phyloP scores from a whole-genome alignment of 768 basidiomycete species.

The Rhodosporidiobolus sp. region DNA sequence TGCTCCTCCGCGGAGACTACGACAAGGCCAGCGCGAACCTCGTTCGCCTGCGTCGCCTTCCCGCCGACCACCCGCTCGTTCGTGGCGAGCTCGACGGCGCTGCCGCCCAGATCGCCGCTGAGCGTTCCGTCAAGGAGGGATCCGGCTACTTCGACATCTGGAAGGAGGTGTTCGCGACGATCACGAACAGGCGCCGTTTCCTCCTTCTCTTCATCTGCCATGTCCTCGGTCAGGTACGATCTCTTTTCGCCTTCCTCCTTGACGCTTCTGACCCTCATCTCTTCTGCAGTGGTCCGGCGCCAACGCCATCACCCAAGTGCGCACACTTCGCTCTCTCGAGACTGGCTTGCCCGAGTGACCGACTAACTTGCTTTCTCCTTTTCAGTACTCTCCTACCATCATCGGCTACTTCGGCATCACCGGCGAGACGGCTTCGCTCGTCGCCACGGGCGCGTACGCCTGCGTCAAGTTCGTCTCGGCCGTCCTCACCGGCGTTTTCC shows the following conservation, averaged over 20 bases:
- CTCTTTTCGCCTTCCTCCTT: not conserved
- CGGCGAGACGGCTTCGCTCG: not conserved
- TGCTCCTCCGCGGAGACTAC: slow-evolving; percentile 1
- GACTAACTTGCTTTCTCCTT: no score
- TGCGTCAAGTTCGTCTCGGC: slow-evolving; percentile 10
- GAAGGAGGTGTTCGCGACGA: not conserved
- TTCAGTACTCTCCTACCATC: slow-evolving; percentile 5
- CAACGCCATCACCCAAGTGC: not conserved
- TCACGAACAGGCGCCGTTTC: not conserved
- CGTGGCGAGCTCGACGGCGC: slow-evolving; percentile 7
- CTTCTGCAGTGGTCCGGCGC: not conserved
- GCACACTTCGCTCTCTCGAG: no score
- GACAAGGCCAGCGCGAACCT: slow-evolving; percentile 4
- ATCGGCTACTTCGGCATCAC: slow-evolving; percentile 1
- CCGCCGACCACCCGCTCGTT: slow-evolving; percentile 1
- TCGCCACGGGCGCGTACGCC: slow-evolving; percentile 6
- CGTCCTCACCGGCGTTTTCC: slow-evolving; percentile 2
- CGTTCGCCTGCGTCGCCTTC: slow-evolving; percentile 1
- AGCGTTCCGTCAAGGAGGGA: slow-evolving; percentile 1
- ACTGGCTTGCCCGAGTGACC: no score
- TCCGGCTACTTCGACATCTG: slow-evolving; percentile 1
- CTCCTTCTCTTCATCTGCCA: not conserved
- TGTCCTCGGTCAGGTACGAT: not conserved
- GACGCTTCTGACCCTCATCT: not conserved
- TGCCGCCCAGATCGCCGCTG: not conserved